phyloP scores from a whole-genome alignment of 371 early-diverging fungal species.

The Mortierella sp. region DNA sequence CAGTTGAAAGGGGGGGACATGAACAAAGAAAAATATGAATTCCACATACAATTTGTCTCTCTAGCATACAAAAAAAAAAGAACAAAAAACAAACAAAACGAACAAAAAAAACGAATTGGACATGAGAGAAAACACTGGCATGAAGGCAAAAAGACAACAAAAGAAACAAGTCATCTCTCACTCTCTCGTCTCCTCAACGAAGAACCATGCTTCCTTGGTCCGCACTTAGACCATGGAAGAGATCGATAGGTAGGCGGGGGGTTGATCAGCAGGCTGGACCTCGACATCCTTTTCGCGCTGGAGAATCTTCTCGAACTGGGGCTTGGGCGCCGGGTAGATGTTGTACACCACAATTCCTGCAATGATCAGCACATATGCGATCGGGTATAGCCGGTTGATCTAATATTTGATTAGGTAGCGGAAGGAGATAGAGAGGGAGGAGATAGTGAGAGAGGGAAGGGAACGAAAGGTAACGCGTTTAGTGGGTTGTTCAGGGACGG shows the following conservation, averaged over 20 bases:
- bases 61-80: not conserved
- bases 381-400: slow-evolving; percentile 69
- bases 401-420: not conserved
- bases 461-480: no score
- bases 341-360: slow-evolving; percentile 73
- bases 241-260: not conserved
- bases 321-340: slow-evolving; percentile 61
- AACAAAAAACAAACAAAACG: not conserved
- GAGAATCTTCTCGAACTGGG: slow-evolving; percentile 29
- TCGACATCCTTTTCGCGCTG: slow-evolving; percentile 5
- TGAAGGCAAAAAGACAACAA: not conserved
- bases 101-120: not conserved
- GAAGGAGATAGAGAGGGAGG: not conserved
- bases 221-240: slow-evolving; percentile 17
- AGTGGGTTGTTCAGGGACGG: no score
- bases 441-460: not conserved
- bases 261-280: not conserved
- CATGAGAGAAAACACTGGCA: not conserved
- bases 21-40: not conserved
- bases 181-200: no score
- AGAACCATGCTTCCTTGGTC: no score
- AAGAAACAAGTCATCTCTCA: not conserved
- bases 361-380: slow-evolving; percentile 73
- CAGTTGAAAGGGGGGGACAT: not conserved
- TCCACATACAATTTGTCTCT: not conserved